These are phyloP conservation scores for Wilhelminamyces savonicus DNA, from an alignment of 805 yeast genomes.

Conservation along the genomic window DNA sequence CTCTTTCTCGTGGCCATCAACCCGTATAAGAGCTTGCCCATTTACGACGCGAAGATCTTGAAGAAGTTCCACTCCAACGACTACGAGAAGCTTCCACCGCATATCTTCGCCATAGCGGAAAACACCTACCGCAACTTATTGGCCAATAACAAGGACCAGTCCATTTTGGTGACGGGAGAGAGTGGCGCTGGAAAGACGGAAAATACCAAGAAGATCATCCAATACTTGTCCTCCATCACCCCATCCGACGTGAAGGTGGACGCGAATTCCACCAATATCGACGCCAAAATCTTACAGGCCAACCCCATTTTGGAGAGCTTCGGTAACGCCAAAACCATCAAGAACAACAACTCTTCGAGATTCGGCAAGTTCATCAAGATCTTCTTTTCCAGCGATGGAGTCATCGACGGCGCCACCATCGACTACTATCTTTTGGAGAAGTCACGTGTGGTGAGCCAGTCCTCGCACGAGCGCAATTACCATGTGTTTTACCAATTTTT, in stretches of 20 bases:
- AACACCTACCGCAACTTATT: constrained; percentile 75
- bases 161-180: constrained; percentile 96
- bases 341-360: constrained; percentile 91
- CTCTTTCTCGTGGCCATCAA: constrained; percentile 91
- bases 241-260: constrained; percentile 11
- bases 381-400: constrained; percentile 57
- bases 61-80: constrained; percentile 43
- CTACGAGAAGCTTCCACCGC: constrained; percentile 55
- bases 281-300: constrained; percentile 81
- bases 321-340: constrained; percentile 94
- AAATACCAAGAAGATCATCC: constrained; percentile 90
- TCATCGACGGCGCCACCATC: constrained; percentile 81
- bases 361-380: constrained; percentile 95
- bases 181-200: constrained; percentile 99
- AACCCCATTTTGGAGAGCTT: constrained; percentile 94
- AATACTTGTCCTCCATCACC: constrained; percentile 79
- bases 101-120: constrained; percentile 86
- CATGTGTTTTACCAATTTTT: constrained; percentile 89
- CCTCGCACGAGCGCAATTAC: constrained; percentile 76
- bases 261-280: constrained; percentile 43
- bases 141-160: constrained; percentile 67
- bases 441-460: constrained; percentile 81
- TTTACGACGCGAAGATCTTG: constrained; percentile 59
- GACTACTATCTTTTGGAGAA: constrained; percentile 94
- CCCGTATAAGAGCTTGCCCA: constrained; percentile 73